Evolutionary conservation across 2,329 filamentous ascomycete species (phyloP).

Genomic region (Lecanosticta acicola): DNA sequence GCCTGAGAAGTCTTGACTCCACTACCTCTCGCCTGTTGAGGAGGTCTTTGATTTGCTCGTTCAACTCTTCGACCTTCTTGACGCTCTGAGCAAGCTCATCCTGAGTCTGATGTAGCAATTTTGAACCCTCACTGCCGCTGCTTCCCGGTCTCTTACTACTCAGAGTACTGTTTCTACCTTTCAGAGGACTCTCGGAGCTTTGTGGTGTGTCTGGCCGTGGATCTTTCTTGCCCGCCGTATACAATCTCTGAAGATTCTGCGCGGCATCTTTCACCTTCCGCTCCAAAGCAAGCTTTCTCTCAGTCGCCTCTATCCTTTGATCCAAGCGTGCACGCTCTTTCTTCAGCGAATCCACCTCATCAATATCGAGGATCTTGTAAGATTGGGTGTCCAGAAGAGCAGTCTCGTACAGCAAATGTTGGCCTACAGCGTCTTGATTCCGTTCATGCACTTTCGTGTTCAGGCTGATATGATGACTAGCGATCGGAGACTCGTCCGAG

Average conservation of each 20-base stretch:
- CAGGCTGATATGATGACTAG: conserved; percentile 26
- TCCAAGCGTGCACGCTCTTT: conserved; percentile 70
- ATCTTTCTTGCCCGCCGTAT: conserved; percentile 55
- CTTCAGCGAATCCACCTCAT: conserved; percentile 87
- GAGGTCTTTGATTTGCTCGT: conserved; percentile 70
- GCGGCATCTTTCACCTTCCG: conserved; percentile 93
- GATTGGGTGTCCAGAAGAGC: conserved; percentile 81
- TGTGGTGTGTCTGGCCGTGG: conserved; percentile 41
- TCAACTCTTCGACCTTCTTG: conserved; percentile 78
- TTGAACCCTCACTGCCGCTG: conserved; percentile 43
- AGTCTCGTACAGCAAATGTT: conserved; percentile 90
- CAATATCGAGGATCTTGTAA: conserved; percentile 80
- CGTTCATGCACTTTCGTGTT: conserved; percentile 28
- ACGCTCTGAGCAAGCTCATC: conserved; percentile 68
- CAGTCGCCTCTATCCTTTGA: conserved; percentile 73
- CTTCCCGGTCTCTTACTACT: conserved; percentile 24
- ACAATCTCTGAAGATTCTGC: conserved; percentile 74
- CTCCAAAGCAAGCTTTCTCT: conserved; percentile 79
- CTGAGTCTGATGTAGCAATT: conserved; percentile 53
- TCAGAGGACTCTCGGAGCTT: conserved; percentile 44
- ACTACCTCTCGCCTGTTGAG: conserved; percentile 71
- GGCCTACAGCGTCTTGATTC: conserved; percentile 58
- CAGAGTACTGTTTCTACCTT: conserved; percentile 46
- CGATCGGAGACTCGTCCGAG: conserved; percentile 17
- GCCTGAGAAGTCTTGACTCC: conserved; percentile 71